phyloP scores from a whole-genome alignment of 768 basidiomycete genomes.

The Tricholoma sp. region DNA sequence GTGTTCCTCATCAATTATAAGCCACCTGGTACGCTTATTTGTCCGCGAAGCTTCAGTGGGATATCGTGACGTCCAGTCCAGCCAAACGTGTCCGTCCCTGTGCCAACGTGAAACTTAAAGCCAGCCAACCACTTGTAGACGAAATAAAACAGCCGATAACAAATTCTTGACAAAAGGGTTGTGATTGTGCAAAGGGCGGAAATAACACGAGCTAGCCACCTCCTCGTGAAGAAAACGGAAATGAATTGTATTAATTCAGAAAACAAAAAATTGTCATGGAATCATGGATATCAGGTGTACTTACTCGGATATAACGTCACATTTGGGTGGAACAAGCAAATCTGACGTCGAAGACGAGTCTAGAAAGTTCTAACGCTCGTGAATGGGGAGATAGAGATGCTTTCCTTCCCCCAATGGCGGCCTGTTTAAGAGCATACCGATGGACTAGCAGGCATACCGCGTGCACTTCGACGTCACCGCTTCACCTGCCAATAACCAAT shows the following conservation, averaged over 20 bases:
- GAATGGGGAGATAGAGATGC: not conserved
- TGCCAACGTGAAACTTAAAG: not conserved
- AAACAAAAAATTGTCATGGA: not conserved
- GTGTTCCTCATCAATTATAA: not conserved
- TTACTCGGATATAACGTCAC: not conserved
- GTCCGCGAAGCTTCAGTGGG: not conserved
- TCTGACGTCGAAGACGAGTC: not conserved
- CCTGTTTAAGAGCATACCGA: not conserved
- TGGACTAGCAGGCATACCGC: not conserved
- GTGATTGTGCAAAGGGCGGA: not conserved
- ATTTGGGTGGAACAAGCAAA: not conserved
- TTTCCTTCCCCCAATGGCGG: not conserved
- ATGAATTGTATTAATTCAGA: not conserved
- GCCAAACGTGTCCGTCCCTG: not conserved
- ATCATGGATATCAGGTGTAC: not conserved
- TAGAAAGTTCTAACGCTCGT: not conserved
- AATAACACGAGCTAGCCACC: not conserved
- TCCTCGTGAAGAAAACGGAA: not conserved
- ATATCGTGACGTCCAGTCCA: not conserved
- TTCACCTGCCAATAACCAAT: no score
- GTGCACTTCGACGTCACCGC: not conserved
- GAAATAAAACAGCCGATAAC: not conserved
- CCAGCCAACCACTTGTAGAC: not conserved
- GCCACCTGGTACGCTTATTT: not conserved
- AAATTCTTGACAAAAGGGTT: not conserved